Evolutionary conservation across 306 rosid genomes (phyloP), one percentile per base, ranked within the genome.

Genomic region (Vicia villosa): DNA sequence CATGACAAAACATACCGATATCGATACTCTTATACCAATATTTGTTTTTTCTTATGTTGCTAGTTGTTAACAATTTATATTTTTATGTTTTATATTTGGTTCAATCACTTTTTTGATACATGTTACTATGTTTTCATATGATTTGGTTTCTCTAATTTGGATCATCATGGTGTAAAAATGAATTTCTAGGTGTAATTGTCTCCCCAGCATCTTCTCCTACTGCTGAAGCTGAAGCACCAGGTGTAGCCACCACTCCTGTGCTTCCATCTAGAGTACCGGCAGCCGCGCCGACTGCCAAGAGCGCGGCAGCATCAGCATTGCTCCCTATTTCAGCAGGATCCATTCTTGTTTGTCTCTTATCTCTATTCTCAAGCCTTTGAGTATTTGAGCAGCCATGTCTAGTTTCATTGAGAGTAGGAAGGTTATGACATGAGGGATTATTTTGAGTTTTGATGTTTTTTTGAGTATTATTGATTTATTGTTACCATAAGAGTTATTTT

Each of bases 131-230:
- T 6, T 45, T 43, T 45, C 51, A n/a, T 45, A 16, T 47, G 40
- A 13, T 58, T 58, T 63, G 5, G 40, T 50, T 26, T 50, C 12
- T 51, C 43, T 43, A 56, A 73, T 68, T 55, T 81, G 60, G 34
- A 47, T 63, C 19, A 36, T 40, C 16, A 22, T 9, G 47, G 10
- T 7, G 1, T 1, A 8, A 34, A 13, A 32, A 10, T 16, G 16
- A 6, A 10, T 4, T 37, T 36, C 11, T 46, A 73, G 62, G 68
- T 75, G 82, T 77, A 85, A 77, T 72, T 12, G 16, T 42, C 5
- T 26, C 89, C 12, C 87, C 95, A 0, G 4, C 0, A 63, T 26
- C 77, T 36, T 40, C 89, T 72, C 58, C 68, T 72, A 11, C 58
- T 16, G 11, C 83, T 0, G 28, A 24, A 24, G 22, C 73, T 24